Percentiles rank a stretch among this genome's conserved stretches.
phyloP scores from a whole-genome alignment of 306 rosid species.

The Quercus robur region DNA sequence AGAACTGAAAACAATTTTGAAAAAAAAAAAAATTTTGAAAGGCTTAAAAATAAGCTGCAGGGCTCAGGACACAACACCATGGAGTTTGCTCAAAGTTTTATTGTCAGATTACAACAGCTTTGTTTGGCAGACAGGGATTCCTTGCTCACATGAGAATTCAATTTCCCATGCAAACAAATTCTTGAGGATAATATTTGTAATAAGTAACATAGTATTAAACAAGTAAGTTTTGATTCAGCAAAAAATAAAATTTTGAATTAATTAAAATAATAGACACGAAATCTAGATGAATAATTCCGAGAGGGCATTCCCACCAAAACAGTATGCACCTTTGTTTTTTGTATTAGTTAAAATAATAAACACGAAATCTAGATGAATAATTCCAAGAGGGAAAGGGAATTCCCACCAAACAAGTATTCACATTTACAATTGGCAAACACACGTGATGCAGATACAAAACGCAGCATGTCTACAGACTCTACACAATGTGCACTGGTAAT shows the following conservation, averaged over 20 bases:
- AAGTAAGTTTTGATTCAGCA: background rate
- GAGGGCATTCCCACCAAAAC: background rate
- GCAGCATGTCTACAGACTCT: too few species aligned
- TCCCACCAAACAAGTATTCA: background rate
- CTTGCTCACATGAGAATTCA: constrained; percentile 3
- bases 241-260: too few species aligned
- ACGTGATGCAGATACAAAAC: too few species aligned
- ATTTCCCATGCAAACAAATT: background rate
- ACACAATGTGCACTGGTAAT: too few species aligned
- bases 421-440: too few species aligned
- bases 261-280: background rate
- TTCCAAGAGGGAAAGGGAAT: background rate
- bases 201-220: background rate
- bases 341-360: background rate
- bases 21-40: too few species aligned
- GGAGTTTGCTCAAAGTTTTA: background rate
- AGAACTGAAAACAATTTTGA: too few species aligned
- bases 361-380: background rate
- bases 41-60: too few species aligned
- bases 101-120: background rate
- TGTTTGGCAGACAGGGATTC: constrained; percentile 1
- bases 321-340: background rate
- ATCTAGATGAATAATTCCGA: background rate
- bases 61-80: background rate
- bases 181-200: background rate